These are phyloP conservation scores for Thalassiosira exigua DNA, from an alignment of 352 stramenopile genomes.

Conservation along the genomic window DNA sequence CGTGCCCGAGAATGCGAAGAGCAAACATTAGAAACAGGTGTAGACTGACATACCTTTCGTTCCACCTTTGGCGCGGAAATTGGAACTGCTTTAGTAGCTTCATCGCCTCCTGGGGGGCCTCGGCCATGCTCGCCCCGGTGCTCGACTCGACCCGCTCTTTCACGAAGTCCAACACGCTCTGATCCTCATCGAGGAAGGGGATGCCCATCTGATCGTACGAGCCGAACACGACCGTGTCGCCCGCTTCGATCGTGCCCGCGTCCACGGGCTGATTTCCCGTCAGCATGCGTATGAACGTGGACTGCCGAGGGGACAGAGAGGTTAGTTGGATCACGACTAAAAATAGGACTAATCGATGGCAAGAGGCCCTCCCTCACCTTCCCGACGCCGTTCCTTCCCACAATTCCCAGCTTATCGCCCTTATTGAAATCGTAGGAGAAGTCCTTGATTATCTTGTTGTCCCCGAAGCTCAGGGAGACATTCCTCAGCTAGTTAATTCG, in stretches of 20 bases:
- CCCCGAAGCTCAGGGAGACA: conserved; percentile 54
- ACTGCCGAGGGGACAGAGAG: too few relatives aligned
- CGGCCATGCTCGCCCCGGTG: conserved; percentile 41
- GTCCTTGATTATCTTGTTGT: conserved; percentile 60
- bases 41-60: conserved; percentile 55
- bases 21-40: not conserved
- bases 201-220: conserved; percentile 84
- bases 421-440: conserved; percentile 71
- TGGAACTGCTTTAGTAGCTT: conserved; percentile 81
- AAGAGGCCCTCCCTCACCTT: too few relatives aligned
- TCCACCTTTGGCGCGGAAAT: conserved; percentile 76
- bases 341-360: too few relatives aligned
- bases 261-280: conserved; percentile 66
- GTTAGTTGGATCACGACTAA: too few relatives aligned
- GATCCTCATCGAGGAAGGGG: conserved; percentile 68
- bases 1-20: not conserved
- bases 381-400: conserved; percentile 70
- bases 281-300: conserved; percentile 74
- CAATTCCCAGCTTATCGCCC: conserved; percentile 74
- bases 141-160: conserved; percentile 69
- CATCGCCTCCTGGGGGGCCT: conserved; percentile 73
- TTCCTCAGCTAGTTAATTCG: conserved; percentile 48
- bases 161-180: conserved; percentile 79
- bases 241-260: conserved; percentile 68
- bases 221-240: conserved; percentile 82